These are phyloP conservation scores for Cladobotryum protrusum DNA, from an alignment of 2,329 filamentous ascomycete genomes.

Conservation along the genomic window DNA sequence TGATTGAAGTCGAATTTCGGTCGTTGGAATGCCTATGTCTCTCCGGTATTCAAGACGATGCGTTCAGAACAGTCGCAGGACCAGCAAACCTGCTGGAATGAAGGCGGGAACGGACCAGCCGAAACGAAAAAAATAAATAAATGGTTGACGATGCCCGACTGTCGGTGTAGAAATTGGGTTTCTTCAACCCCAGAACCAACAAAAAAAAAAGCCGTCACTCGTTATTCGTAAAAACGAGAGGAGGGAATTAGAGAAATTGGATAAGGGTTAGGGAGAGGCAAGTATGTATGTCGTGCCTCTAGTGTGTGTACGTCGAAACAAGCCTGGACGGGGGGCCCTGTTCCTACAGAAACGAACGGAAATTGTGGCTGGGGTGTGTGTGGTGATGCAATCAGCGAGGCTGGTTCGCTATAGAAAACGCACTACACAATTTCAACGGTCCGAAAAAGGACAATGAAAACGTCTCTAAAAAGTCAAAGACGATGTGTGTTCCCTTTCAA, in stretches of 20 bases:
- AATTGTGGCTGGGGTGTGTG: slow-evolving; percentile 19
- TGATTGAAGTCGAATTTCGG: not conserved
- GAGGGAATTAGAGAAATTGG: not conserved
- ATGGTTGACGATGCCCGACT: not conserved
- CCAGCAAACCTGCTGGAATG: slow-evolving; percentile 2
- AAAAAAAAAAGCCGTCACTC: not conserved
- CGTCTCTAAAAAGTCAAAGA: no score
- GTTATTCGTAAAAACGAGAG: not conserved
- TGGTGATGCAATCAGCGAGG: not conserved
- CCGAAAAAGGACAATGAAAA: no score
- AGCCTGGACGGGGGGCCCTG: slow-evolving; percentile 6
- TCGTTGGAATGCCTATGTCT: slow-evolving; percentile 18
- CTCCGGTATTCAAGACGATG: slow-evolving; percentile 1
- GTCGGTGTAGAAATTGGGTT: not conserved
- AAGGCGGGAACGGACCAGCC: slow-evolving; percentile 21
- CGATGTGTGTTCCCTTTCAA: no score
- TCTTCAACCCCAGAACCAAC: not conserved
- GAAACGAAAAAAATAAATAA: slow-evolving; percentile 15
- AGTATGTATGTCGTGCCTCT: slow-evolving; percentile 14
- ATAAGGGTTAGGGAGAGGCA: slow-evolving; percentile 5
- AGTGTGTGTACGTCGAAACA: not conserved
- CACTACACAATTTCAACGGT: no score
- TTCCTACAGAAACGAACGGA: slow-evolving; percentile 21
- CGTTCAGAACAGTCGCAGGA: no score
- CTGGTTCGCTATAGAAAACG: not conserved